phyloP scores from a whole-genome alignment of 495 filamentous ascomycete genomes.

The Penicillium cataractarum region DNA sequence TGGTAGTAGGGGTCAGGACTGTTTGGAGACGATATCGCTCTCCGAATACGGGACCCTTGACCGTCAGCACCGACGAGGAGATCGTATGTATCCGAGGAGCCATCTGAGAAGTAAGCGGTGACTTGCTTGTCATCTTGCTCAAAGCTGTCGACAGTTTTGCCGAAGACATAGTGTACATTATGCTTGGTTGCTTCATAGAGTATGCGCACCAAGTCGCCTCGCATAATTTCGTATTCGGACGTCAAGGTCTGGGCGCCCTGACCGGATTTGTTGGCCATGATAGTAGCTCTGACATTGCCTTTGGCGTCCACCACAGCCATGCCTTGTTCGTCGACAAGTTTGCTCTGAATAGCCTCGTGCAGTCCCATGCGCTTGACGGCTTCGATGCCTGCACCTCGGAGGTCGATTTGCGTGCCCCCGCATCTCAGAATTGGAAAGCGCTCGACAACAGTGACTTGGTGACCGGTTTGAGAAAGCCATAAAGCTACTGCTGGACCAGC shows the following conservation, averaged over 20 bases:
- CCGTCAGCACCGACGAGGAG: slow-evolving; percentile 56
- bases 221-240: slow-evolving; percentile 52
- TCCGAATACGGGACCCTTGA: slow-evolving; percentile 46
- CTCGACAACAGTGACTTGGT: slow-evolving; percentile 47
- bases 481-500: slow-evolving; percentile 49
- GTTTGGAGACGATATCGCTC: slow-evolving; percentile 33
- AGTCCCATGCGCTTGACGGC: slow-evolving; percentile 47
- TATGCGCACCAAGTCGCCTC: slow-evolving; percentile 44
- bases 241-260: slow-evolving; percentile 40
- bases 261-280: slow-evolving; percentile 39
- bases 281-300: slow-evolving; percentile 25
- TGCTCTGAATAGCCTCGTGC: slow-evolving; percentile 31
- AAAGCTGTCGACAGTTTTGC: slow-evolving; percentile 29
- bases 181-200: slow-evolving; percentile 42
- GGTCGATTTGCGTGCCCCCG: slow-evolving; percentile 46
- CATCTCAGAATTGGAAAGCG: slow-evolving; percentile 38
- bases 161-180: slow-evolving; percentile 44
- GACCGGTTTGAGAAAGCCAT: slow-evolving; percentile 39
- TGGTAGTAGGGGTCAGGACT: slow-evolving; percentile 23
- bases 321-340: slow-evolving; percentile 40
- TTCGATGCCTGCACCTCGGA: slow-evolving; percentile 42
- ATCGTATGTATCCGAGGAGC: slow-evolving; percentile 44
- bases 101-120: slow-evolving; percentile 43
- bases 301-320: slow-evolving; percentile 37
- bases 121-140: slow-evolving; percentile 33